Evolutionary conservation across 1,284 basidiomycete species (phyloP).

Genomic region (Ceratobasidium sp.): DNA sequence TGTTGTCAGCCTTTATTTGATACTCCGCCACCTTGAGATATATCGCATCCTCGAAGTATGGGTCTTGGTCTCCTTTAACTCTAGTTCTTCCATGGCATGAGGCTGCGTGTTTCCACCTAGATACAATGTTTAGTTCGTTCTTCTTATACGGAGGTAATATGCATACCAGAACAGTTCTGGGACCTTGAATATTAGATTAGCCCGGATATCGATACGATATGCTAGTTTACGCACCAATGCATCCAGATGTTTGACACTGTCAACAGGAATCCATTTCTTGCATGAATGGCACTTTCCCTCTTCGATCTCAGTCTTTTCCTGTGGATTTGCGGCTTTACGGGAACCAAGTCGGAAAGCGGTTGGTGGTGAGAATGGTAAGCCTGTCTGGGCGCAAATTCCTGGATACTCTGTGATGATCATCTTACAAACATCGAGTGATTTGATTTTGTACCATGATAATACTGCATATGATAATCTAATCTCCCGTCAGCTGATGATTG

Average conservation of each 20-base stretch:
- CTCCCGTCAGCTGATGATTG: constrained; percentile 23
- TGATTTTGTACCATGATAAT: constrained; percentile 66
- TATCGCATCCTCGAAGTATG: constrained; percentile 56
- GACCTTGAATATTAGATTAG: constrained; percentile 3
- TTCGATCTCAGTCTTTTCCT: constrained; percentile 63
- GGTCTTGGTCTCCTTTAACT: constrained; percentile 61
- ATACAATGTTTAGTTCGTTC: constrained; percentile 24
- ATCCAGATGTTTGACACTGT: constrained; percentile 73
- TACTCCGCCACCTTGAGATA: constrained; percentile 18
- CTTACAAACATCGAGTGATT: neutral
- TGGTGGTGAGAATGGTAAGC: constrained; percentile 77
- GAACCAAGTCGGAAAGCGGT: constrained; percentile 61
- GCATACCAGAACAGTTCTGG: constrained; percentile 72
- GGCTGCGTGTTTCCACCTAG: constrained; percentile 83
- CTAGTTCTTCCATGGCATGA: constrained; percentile 67
- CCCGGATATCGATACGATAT: neutral
- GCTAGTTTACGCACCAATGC: constrained; percentile 59
- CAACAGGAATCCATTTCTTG: constrained; percentile 69
- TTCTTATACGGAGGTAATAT: neutral
- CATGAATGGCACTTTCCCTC: constrained; percentile 81
- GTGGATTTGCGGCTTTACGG: constrained; percentile 57
- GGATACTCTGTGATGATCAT: constrained; percentile 19
- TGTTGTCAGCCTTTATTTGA: neutral
- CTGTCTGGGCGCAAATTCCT: constrained; percentile 69
- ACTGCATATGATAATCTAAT: constrained; percentile 75